Conservation (phyloP, 441 rosid genomes). For the Codiaeum variegatum region DNA sequence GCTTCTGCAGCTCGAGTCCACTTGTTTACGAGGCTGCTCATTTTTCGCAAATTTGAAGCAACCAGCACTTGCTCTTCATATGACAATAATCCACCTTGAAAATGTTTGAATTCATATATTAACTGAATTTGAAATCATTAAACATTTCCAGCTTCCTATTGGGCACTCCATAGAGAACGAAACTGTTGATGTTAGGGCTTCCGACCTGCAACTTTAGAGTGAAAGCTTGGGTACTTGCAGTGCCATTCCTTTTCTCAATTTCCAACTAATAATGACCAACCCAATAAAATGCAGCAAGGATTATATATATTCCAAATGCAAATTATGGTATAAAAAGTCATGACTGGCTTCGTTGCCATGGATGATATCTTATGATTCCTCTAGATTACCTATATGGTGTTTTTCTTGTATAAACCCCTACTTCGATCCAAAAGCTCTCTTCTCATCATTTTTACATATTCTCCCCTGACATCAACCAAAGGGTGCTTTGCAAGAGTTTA, state of each 20-base stretch:
- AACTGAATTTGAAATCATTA: neutral
- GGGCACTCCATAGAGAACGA: neutral
- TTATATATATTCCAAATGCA: neutral
- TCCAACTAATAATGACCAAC: neutral
- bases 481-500: conserved; percentile 60
- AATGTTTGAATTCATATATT: neutral
- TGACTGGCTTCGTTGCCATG: neutral
- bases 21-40: too few relatives aligned
- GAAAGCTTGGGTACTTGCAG: neutral
- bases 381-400: conserved; percentile 6
- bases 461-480: conserved; percentile 45
- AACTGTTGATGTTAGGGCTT: neutral
- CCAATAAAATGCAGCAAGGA: neutral
- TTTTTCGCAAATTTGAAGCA: neutral
- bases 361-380: conserved; percentile 3
- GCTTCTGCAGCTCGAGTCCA: too few relatives aligned
- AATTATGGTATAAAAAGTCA: conserved; percentile 20
- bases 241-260: neutral
- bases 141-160: neutral
- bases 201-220: neutral
- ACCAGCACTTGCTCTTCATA: neutral
- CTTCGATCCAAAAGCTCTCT: conserved; percentile 62
- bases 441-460: conserved; percentile 46
- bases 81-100: neutral
- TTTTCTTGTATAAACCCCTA: conserved; percentile 44